Evolutionary conservation across 768 basidiomycete species (phyloP).

Genomic region (Gloeophyllum trabeum): DNA sequence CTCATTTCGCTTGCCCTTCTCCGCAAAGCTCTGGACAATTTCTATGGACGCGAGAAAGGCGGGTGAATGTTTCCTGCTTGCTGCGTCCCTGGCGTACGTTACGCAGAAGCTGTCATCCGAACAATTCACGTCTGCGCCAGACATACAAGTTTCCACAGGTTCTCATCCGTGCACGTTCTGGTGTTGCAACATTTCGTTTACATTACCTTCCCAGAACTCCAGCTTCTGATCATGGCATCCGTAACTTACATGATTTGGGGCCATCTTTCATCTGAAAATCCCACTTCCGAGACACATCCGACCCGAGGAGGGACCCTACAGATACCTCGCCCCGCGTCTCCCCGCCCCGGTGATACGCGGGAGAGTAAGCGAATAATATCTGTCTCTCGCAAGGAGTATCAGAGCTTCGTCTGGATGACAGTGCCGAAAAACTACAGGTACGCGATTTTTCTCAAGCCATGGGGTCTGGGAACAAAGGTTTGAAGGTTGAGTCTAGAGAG

Average conservation of each 20-base stretch:
- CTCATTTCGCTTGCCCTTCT: slow-evolving; percentile 4
- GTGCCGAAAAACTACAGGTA: slow-evolving; percentile 82
- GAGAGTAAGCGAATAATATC: slow-evolving; percentile 29
- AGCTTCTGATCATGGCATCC: background rate
- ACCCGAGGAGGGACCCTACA: slow-evolving; percentile 6
- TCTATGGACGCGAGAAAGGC: slow-evolving; percentile 8
- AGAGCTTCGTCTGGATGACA: slow-evolving; percentile 82
- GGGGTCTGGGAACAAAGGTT: too few relatives aligned
- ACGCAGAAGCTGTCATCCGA: slow-evolving; percentile 1
- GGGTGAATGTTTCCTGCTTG: slow-evolving; percentile 9
- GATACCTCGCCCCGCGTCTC: slow-evolving; percentile 25
- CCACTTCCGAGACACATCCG: background rate
- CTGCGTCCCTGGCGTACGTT: slow-evolving; percentile 6
- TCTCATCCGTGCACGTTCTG: too few relatives aligned
- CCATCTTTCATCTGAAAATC: background rate
- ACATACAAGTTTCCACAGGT: too few relatives aligned
- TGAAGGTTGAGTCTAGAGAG: slow-evolving; percentile 32
- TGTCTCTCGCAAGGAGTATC: slow-evolving; percentile 35
- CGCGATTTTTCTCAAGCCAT: slow-evolving; percentile 6
- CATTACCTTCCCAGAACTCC: background rate
- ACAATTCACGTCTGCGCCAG: too few relatives aligned
- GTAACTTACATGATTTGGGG: background rate
- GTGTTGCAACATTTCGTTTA: too few relatives aligned
- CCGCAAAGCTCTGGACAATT: slow-evolving; percentile 2
- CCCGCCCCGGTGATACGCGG: slow-evolving; percentile 32